Evolutionary conservation across 768 basidiomycete species (phyloP), one percentile per base, ranked within the genome.

Genomic region (Artomyces pyxidatus): DNA sequence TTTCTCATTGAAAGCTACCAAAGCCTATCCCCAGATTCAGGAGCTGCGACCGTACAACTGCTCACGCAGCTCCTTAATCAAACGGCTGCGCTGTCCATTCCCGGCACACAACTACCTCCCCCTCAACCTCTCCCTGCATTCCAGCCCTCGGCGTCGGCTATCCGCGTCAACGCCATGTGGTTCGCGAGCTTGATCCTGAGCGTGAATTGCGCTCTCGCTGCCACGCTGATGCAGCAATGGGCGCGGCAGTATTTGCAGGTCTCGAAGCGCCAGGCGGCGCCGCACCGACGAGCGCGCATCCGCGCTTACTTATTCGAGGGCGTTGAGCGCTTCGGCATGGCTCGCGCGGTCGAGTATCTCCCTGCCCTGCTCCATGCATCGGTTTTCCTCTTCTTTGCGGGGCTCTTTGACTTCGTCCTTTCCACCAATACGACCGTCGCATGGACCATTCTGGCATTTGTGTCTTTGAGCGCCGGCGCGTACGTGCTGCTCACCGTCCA

Each of bases 401-500:
- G 48, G 8, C 48, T 49, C 28, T 17, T 49, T 1, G 19, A 28
- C 6, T 49, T 49, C 29, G 12, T 49, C 5, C 19, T 29, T 17
- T 12, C 14, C 12, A 26, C 35, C n/a, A 19, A 43, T 28, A n/a
- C 7, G 6, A 17, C 30, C 19, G 41, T 49, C 17, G 22, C 47
- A 23, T 41, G 19, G 12, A 41, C 22, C 19, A 21, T 21, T 12
- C 32, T 35, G 14, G 17, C 32, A 17, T 35, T 12, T 35, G 12
- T 17, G 32, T 17, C 17, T 7, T 35, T 35, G 32, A 35, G 14
- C 14, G 32, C 32, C 12, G 32, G 14, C 32, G 32, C 32, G 17
- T 57, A 54, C 37, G 22, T 45, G 14, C 28, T 30, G 27, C 35
- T 42, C 25, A 50, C 53, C 27, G 22, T 48, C 3, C 21, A 54